Conservation (phyloP, 192 early-diverging fungal species). For the Dispira parvispora region DNA sequence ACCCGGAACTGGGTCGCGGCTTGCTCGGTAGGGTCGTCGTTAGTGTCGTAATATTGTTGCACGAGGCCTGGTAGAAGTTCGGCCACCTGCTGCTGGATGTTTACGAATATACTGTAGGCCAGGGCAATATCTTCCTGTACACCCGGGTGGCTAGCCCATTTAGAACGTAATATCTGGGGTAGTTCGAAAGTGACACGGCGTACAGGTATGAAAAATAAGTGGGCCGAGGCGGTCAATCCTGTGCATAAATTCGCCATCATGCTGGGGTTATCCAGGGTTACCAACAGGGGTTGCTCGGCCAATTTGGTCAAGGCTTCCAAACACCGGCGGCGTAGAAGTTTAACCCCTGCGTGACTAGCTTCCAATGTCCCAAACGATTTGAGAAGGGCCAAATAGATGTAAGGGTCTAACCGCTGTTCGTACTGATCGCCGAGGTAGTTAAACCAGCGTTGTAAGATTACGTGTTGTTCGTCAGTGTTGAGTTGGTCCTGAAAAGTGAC, state of each 20-base stretch:
- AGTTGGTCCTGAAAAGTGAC: neutral
- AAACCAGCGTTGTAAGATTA: neutral
- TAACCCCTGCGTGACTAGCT: neutral
- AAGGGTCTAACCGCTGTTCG: neutral
- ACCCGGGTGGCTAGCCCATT: neutral
- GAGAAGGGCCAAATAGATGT: constrained; percentile 2
- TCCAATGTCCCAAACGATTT: neutral
- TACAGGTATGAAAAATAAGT: neutral
- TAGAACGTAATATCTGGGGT: neutral
- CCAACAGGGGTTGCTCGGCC: neutral
- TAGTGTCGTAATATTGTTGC: neutral
- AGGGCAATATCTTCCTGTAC: neutral
- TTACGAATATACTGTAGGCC: neutral
- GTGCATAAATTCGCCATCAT: neutral
- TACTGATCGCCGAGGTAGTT: neutral
- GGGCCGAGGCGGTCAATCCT: neutral
- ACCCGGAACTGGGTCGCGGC: neutral
- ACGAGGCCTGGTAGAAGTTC: neutral
- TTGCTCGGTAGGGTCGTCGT: neutral
- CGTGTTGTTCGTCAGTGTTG: neutral
- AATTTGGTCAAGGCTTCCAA: neutral
- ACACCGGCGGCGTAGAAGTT: neutral
- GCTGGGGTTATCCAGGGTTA: neutral
- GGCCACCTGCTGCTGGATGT: neutral
- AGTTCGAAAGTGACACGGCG: neutral